Percentiles rank a stretch among this genome's conserved stretches.
These are phyloP conservation scores for Lactifluus hygrophoroides DNA, from an alignment of 768 basidiomycete genomes.

Conservation along the genomic window DNA sequence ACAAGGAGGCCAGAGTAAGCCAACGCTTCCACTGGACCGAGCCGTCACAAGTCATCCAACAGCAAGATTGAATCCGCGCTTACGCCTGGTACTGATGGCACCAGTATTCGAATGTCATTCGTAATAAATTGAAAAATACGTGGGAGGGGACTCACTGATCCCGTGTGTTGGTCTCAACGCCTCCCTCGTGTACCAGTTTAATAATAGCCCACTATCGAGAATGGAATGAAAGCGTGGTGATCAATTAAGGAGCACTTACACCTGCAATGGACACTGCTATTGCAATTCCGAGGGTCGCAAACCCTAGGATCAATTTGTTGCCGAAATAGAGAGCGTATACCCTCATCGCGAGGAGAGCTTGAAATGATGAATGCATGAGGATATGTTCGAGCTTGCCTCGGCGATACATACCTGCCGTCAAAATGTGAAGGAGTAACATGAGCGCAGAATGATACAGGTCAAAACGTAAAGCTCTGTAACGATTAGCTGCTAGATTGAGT, in stretches of 20 bases:
- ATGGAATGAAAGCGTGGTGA: not conserved
- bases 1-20: slow-evolving; percentile 18
- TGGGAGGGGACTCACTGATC: not conserved
- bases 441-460: not conserved
- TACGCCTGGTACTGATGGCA: not conserved
- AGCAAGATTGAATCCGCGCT: not conserved
- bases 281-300: slow-evolving; percentile 11
- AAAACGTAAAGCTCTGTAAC: not conserved
- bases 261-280: not conserved
- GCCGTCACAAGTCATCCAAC: not conserved
- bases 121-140: not conserved
- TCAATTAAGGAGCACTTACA: not conserved
- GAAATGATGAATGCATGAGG: not conserved
- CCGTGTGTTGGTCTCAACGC: not conserved
- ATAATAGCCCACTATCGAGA: not conserved
- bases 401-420: not conserved
- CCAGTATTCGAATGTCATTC: not conserved
- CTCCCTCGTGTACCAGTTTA: not conserved
- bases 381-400: no score
- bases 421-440: not conserved
- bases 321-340: slow-evolving; percentile 25
- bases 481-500: not conserved
- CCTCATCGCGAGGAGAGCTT: slow-evolving; percentile 22
- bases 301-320: slow-evolving; percentile 16
- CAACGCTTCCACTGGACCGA: slow-evolving; percentile 13